phyloP scores from a whole-genome alignment of 2,329 filamentous ascomycete genomes.

The Epichloe uncinata region DNA sequence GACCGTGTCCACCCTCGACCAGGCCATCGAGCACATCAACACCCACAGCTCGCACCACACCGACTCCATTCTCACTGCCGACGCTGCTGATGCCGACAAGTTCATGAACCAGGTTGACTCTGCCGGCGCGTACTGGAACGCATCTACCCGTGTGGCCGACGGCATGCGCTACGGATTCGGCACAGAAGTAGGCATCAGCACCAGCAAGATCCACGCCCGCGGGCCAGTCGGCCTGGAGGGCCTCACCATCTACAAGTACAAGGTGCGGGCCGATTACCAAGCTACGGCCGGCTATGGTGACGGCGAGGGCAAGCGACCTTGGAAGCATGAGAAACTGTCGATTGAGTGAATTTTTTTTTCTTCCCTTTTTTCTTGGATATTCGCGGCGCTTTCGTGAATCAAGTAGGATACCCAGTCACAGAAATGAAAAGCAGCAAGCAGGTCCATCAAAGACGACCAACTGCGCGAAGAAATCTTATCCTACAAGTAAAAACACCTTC shows the following conservation, averaged over 20 bases:
- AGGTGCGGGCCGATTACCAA: slow-evolving; percentile 73
- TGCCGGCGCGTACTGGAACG: slow-evolving; percentile 93
- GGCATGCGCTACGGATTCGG: slow-evolving; percentile 97
- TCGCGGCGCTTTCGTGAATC: background rate
- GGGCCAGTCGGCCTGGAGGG: slow-evolving; percentile 92
- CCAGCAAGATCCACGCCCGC: slow-evolving; percentile 93
- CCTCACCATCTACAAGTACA: slow-evolving; percentile 94
- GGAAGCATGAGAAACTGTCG: slow-evolving; percentile 42
- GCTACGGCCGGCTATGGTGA: slow-evolving; percentile 63
- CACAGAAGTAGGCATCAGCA: slow-evolving; percentile 95
- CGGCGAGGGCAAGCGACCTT: slow-evolving; percentile 43
- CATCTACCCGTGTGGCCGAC: slow-evolving; percentile 85
- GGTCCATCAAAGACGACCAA: too few relatives aligned
- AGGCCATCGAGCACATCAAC: slow-evolving; percentile 83
- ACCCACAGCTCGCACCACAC: slow-evolving; percentile 86
- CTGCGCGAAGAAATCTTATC: too few relatives aligned
- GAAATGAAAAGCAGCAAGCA: background rate
- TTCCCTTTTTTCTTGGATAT: background rate
- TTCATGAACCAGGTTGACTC: slow-evolving; percentile 84
- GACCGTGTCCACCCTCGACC: slow-evolving; percentile 53
- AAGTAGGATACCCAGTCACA: background rate
- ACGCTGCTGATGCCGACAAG: slow-evolving; percentile 52
- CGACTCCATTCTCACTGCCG: slow-evolving; percentile 72
- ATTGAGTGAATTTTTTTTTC: background rate
- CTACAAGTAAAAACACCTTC: too few relatives aligned